A percentile compares a stretch with the other conserved stretches of the same genome.
phyloP scores from a whole-genome alignment of 441 rosid species.

The Cnidoscolus chayamansa region DNA sequence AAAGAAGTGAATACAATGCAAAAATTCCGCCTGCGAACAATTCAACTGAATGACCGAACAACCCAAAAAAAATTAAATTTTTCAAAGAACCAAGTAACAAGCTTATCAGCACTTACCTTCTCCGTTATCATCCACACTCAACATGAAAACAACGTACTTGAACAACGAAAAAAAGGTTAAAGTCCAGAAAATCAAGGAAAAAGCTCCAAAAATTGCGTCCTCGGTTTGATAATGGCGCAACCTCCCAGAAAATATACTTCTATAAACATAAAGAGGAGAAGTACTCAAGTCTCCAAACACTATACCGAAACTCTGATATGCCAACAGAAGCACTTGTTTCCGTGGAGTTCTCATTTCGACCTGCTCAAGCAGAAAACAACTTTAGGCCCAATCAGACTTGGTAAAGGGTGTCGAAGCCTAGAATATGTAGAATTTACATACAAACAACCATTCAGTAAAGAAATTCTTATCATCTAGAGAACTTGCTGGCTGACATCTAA shows the following conservation, averaged over 20 bases:
- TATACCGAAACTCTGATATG: constrained; percentile 83
- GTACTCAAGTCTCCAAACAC: constrained; percentile 71
- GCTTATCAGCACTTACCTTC: constrained; percentile 54
- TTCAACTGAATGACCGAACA: constrained; percentile 11
- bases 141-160: constrained; percentile 59
- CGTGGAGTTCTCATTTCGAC: constrained; percentile 45
- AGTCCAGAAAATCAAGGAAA: constrained; percentile 85
- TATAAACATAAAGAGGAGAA: constrained; percentile 84
- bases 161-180: constrained; percentile 66
- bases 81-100: not conserved
- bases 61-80: not conserved
- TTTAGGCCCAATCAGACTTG: not conserved
- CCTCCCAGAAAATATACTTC: constrained; percentile 64
- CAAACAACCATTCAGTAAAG: not conserved
- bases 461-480: not conserved
- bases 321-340: constrained; percentile 53
- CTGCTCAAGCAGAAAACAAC: constrained; percentile 42
- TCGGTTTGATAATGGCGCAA: constrained; percentile 51
- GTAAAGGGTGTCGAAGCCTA: not conserved
- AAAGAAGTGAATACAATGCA: constrained; percentile 76
- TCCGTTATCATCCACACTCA: constrained; percentile 68
- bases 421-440: not conserved
- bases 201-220: constrained; percentile 70
- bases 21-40: constrained; percentile 71
- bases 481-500: not conserved